Conservation (phyloP, 225 moss, liverwort and hornwort genomes). For the Physcomitrium patens region DNA sequence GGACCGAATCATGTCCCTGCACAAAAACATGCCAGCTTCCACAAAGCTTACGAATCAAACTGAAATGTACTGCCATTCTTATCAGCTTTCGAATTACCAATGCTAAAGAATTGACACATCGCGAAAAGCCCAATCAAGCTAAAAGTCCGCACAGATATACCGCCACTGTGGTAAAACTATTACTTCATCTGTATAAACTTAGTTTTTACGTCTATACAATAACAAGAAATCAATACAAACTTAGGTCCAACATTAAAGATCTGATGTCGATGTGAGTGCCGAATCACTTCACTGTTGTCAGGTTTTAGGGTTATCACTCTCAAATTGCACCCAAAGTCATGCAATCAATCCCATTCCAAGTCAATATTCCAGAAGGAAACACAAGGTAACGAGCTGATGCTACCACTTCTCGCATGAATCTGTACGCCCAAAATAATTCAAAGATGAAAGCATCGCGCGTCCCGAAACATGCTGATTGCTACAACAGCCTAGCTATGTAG, state of each 20-base stretch:
- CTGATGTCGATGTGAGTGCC: neutral
- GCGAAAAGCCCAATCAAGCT: neutral
- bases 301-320: neutral
- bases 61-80: neutral
- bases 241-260: neutral
- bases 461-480: neutral
- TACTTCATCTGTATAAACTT: neutral
- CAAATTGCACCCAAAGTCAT: neutral
- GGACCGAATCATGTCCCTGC: conserved; percentile 52
- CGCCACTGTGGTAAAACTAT: neutral
- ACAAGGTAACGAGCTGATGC: neutral
- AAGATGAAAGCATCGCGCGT: too few relatives aligned
- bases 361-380: neutral
- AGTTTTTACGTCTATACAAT: neutral
- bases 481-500: neutral
- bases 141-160: neutral
- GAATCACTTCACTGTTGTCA: neutral
- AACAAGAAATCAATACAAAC: neutral
- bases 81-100: neutral
- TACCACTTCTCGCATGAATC: neutral
- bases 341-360: neutral
- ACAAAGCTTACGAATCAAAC: neutral
- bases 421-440: neutral
- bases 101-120: neutral
- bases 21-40: conserved; percentile 5